Conservation (phyloP, 352 stramenopile species). For the Phytophthora ramorum region DNA sequence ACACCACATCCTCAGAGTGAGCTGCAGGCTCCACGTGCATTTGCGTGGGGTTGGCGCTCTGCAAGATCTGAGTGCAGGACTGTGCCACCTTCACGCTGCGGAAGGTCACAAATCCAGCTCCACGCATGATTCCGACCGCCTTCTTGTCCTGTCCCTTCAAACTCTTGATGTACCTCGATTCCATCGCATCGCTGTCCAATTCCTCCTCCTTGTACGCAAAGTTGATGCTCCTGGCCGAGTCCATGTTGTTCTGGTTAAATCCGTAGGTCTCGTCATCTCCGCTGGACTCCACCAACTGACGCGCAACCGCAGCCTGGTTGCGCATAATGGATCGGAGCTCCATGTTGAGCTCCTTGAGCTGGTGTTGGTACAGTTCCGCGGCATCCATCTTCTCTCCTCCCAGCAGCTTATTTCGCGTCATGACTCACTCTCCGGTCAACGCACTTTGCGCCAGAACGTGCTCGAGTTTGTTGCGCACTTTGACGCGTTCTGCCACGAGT, state of each 20-base stretch:
- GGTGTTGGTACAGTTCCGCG: slow-evolving; percentile 71
- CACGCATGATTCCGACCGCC: slow-evolving; percentile 68
- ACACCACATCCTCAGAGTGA: slow-evolving; percentile 75
- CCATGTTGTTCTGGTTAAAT: slow-evolving; percentile 31
- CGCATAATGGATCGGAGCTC: slow-evolving; percentile 74
- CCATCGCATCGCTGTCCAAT: slow-evolving; percentile 37
- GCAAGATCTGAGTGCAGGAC: slow-evolving; percentile 81
- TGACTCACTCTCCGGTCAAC: slow-evolving; percentile 64
- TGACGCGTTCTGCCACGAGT: slow-evolving; percentile 69
- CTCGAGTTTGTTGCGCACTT: slow-evolving; percentile 79
- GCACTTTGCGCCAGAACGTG: slow-evolving; percentile 66
- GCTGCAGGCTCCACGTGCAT: slow-evolving; percentile 77
- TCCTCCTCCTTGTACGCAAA: slow-evolving; percentile 43
- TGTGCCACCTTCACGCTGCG: slow-evolving; percentile 74
- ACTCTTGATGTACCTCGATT: slow-evolving; percentile 71
- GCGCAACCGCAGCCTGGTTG: slow-evolving; percentile 68
- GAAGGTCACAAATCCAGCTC: slow-evolving; percentile 84
- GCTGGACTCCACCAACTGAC: slow-evolving; percentile 64
- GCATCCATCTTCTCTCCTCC: slow-evolving; percentile 68
- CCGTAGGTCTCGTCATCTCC: slow-evolving; percentile 38
- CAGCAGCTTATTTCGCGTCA: slow-evolving; percentile 45
- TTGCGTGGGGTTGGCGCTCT: slow-evolving; percentile 72
- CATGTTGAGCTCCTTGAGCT: slow-evolving; percentile 76
- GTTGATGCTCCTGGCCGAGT: slow-evolving; percentile 40
- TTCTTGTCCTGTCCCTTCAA: slow-evolving; percentile 51